phyloP scores from a whole-genome alignment of 164 flowering plant genomes.

The Liquidambar formosana region DNA sequence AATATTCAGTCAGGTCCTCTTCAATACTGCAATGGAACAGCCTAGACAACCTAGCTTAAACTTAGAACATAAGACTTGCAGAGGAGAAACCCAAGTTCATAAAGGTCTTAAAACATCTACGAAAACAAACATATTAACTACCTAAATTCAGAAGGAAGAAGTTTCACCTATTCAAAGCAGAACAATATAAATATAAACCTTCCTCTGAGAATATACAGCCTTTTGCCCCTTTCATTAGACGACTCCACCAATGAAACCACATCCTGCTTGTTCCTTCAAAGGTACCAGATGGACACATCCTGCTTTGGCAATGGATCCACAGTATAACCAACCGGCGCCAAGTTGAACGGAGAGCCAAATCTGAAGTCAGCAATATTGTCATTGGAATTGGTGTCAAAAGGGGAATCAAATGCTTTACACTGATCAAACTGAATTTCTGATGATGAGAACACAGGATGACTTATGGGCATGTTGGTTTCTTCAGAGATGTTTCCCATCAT shows the following conservation, averaged over 20 bases:
- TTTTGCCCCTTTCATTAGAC: neutral
- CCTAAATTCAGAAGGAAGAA: no score
- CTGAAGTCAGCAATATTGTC: slow-evolving; percentile 30
- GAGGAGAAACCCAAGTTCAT: no score
- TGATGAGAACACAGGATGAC: slow-evolving; percentile 25
- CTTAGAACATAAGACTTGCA: no score
- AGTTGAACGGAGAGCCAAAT: slow-evolving; percentile 54
- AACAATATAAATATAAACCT: neutral
- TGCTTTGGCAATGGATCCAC: slow-evolving; percentile 38
- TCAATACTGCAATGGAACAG: no score
- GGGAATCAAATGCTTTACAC: slow-evolving; percentile 35
- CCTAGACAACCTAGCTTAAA: no score
- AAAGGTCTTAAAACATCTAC: no score
- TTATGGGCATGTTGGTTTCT: slow-evolving; percentile 24
- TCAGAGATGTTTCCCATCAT: slow-evolving; percentile 36
- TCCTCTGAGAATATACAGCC: slow-evolving; percentile 2
- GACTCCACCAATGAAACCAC: neutral
- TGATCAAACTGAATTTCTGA: slow-evolving; percentile 40
- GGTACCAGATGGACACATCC: slow-evolving; percentile 66
- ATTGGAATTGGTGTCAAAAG: slow-evolving; percentile 28
- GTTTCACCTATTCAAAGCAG: neutral
- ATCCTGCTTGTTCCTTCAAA: slow-evolving; percentile 11
- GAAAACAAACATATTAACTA: no score
- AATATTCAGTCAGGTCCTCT: no score
- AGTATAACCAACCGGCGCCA: slow-evolving; percentile 35